A percentile compares a stretch with the other conserved stretches of the same genome.
Conservation (phyloP, 495 filamentous ascomycete genomes). For the Jackrogersella minutella region DNA sequence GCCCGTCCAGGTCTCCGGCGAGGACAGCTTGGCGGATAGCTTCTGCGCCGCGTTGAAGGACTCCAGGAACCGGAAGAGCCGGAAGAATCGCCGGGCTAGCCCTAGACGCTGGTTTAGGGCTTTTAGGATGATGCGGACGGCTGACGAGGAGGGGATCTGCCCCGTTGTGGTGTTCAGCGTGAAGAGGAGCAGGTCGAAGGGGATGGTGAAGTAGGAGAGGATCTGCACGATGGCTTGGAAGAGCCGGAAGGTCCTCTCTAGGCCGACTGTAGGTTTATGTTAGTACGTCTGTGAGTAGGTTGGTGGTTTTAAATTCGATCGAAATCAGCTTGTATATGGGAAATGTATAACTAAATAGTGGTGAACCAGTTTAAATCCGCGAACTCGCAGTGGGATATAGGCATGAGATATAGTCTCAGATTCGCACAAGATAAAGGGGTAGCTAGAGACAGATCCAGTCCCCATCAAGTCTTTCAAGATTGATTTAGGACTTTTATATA, state of each 20-base stretch:
- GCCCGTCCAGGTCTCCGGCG: neutral
- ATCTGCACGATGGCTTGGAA: conserved; percentile 65
- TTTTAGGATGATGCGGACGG: conserved; percentile 28
- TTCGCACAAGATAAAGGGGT: too few relatives aligned
- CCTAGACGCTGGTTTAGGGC: conserved; percentile 44
- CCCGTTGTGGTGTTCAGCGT: conserved; percentile 20
- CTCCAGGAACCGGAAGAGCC: conserved; percentile 69
- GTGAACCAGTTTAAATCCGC: too few relatives aligned
- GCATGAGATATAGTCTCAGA: too few relatives aligned
- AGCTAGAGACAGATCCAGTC: too few relatives aligned
- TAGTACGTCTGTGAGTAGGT: neutral
- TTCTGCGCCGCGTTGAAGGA: conserved; percentile 60
- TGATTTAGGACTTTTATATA: too few relatives aligned
- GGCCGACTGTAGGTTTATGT: conserved; percentile 53
- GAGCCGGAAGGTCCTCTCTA: conserved; percentile 70
- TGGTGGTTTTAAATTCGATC: neutral
- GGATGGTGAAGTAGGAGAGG: conserved; percentile 50
- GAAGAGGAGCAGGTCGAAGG: conserved; percentile 37
- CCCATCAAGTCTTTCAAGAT: too few relatives aligned
- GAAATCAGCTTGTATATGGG: too few relatives aligned
- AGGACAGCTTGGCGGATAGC: conserved; percentile 25
- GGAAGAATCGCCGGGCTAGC: conserved; percentile 64
- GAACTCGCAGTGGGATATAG: too few relatives aligned
- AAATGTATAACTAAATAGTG: too few relatives aligned
- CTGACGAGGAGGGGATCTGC: conserved; percentile 3